Evolutionary conservation across 176 grass and related monocot species (phyloP).

Genomic region (Themeda triandra): DNA sequence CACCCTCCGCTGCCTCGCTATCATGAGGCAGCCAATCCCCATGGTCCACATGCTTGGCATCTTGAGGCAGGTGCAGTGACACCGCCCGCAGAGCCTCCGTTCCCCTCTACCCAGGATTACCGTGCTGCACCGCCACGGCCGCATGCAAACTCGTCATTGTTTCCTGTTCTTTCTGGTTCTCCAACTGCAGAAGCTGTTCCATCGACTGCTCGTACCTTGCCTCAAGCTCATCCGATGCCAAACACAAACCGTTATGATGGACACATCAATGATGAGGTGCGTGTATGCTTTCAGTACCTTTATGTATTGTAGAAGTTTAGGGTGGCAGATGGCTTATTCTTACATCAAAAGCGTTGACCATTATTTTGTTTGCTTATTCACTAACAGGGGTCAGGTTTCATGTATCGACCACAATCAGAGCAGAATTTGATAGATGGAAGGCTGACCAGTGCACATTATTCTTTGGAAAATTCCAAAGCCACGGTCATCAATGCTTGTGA

Average conservation of each 20-base stretch:
- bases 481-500: conserved; percentile 62
- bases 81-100: conserved; percentile 27
- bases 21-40: conserved; percentile 22
- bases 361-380: conserved; percentile 4
- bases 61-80: conserved; percentile 16
- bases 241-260: conserved; percentile 34
- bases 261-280: conserved; percentile 32
- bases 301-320: neutral
- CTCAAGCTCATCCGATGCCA: conserved; percentile 32
- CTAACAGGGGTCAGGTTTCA: conserved; percentile 40
- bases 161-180: conserved; percentile 59
- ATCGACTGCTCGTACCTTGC: conserved; percentile 18
- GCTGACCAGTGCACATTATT: conserved; percentile 10
- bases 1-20: conserved; percentile 26
- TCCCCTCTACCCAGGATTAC: conserved; percentile 26
- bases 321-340: neutral
- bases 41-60: conserved; percentile 34
- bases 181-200: conserved; percentile 6
- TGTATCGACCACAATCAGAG: conserved; percentile 40
- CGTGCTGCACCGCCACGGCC: conserved; percentile 23
- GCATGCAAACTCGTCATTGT: conserved; percentile 31
- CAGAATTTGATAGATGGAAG: conserved; percentile 34
- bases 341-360: conserved; percentile 22
- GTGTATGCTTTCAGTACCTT: neutral
- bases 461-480: conserved; percentile 38